These are phyloP conservation scores for Teunomyces funiuensis DNA, from an alignment of 805 yeast genomes.

Conservation along the genomic window DNA sequence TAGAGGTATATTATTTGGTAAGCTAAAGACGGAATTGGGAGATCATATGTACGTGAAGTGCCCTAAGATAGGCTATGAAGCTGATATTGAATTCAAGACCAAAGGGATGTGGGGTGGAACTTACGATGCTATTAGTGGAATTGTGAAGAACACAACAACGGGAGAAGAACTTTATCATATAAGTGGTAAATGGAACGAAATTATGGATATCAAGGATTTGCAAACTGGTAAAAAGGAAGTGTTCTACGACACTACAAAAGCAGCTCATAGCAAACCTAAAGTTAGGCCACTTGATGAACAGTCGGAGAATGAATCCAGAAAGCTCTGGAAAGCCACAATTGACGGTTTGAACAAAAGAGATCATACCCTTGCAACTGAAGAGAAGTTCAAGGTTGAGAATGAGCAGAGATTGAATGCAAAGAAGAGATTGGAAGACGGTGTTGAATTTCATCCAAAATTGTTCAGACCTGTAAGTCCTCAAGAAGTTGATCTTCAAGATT, in stretches of 20 bases:
- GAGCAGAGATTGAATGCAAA: constrained; percentile 76
- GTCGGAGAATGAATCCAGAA: constrained; percentile 76
- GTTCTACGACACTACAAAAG: constrained; percentile 46
- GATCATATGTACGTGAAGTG: constrained; percentile 84
- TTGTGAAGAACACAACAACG: constrained; percentile 45
- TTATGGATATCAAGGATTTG: constrained; percentile 58
- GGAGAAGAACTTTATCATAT: constrained; percentile 64
- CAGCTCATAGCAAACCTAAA: constrained; percentile 56
- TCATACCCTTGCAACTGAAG: constrained; percentile 83
- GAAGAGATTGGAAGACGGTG: constrained; percentile 73
- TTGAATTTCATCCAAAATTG: constrained; percentile 75
- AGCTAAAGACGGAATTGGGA: constrained; percentile 85
- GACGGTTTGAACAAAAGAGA: constrained; percentile 78
- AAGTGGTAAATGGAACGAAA: constrained; percentile 92
- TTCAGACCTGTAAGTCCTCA: constrained; percentile 49
- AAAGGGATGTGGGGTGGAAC: constrained; percentile 93
- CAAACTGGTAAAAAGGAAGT: constrained; percentile 50
- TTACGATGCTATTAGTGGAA: constrained; percentile 85
- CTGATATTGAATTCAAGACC: constrained; percentile 90
- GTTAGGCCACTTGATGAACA: constrained; percentile 82
- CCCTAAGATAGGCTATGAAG: constrained; percentile 53
- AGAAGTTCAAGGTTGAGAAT: constrained; percentile 83
- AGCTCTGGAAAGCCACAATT: constrained; percentile 79
- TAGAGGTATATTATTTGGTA: constrained; percentile 89
- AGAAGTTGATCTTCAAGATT: constrained; percentile 31